A percentile compares a stretch with the other conserved stretches of the same genome.
Evolutionary conservation across 2,329 filamentous ascomycete species (phyloP).

Genomic region (Cytospora piceicola): DNA sequence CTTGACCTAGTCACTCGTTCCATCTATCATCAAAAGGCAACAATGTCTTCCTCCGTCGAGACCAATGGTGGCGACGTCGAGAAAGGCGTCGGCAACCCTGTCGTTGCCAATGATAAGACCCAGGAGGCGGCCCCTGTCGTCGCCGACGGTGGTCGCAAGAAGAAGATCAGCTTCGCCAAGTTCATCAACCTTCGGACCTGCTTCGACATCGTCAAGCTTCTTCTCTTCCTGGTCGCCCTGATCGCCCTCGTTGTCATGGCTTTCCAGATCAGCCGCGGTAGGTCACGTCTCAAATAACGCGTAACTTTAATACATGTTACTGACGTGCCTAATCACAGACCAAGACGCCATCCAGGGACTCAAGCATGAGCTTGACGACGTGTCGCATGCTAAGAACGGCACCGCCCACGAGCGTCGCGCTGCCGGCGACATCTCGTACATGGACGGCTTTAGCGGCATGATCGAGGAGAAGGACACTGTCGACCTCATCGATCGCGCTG

Average conservation of each 20-base stretch:
- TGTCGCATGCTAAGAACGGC: not conserved
- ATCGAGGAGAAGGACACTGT: conserved; percentile 8
- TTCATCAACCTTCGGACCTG: conserved; percentile 5
- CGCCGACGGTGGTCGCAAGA: conserved; percentile 1
- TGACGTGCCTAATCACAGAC: conserved; percentile 23
- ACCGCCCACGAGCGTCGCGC: not conserved
- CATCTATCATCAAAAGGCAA: conserved; percentile 7
- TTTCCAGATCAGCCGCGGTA: conserved; percentile 19
- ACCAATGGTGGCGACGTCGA: conserved; percentile 1
- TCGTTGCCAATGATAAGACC: not conserved
- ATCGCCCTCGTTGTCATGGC: conserved; percentile 18
- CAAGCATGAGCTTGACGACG: conserved; percentile 1
- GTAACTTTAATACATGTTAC: not conserved
- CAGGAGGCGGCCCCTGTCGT: not conserved
- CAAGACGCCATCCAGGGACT: conserved; percentile 24
- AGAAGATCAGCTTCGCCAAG: conserved; percentile 3
- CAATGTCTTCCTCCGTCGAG: conserved; percentile 6
- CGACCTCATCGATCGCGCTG: conserved; percentile 1
- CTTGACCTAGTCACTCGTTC: conserved; percentile 16
- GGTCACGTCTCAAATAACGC: not conserved
- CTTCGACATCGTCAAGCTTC: conserved; percentile 13
- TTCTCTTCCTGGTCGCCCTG: conserved; percentile 15
- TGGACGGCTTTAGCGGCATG: conserved; percentile 21
- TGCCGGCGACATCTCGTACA: conserved; percentile 14
- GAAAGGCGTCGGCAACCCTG: conserved; percentile 3